phyloP scores from a whole-genome alignment of 371 early-diverging fungal genomes.

The Apophysomyces variabilis region DNA sequence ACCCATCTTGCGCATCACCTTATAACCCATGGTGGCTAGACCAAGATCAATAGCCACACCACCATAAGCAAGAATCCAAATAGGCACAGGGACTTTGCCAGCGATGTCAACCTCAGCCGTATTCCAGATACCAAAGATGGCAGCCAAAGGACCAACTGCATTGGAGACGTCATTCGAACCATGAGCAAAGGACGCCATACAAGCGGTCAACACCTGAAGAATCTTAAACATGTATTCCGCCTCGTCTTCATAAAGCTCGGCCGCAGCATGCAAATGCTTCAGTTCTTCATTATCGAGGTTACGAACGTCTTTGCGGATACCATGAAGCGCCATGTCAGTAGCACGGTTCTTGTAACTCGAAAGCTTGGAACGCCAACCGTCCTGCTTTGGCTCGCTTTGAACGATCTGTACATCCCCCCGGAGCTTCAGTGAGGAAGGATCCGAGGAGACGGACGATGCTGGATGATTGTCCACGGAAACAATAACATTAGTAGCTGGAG shows the following conservation, averaged over 20 bases:
- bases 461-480: background rate
- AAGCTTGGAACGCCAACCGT: constrained; percentile 5
- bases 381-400: constrained; percentile 10
- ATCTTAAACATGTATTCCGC: constrained; percentile 86
- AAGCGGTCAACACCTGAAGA: constrained; percentile 86
- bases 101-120: constrained; percentile 55
- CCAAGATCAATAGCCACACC: constrained; percentile 85
- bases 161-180: constrained; percentile 93
- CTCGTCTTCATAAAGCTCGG: constrained; percentile 75
- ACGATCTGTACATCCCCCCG: background rate
- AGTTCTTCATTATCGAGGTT: constrained; percentile 54
- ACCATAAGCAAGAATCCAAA: constrained; percentile 82
- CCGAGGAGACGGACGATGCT: background rate
- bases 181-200: constrained; percentile 87
- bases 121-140: constrained; percentile 74
- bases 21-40: constrained; percentile 71
- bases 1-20: constrained; percentile 78
- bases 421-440: background rate
- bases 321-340: constrained; percentile 31
- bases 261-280: constrained; percentile 59
- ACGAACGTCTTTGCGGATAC: constrained; percentile 66
- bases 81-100: constrained; percentile 64
- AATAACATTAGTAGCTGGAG: background rate
- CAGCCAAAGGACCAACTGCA: constrained; percentile 79
- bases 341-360: constrained; percentile 20